Base-by-base conservation (phyloP, 352 stramenopile genomes). In the Phytophthora pini region DNA sequence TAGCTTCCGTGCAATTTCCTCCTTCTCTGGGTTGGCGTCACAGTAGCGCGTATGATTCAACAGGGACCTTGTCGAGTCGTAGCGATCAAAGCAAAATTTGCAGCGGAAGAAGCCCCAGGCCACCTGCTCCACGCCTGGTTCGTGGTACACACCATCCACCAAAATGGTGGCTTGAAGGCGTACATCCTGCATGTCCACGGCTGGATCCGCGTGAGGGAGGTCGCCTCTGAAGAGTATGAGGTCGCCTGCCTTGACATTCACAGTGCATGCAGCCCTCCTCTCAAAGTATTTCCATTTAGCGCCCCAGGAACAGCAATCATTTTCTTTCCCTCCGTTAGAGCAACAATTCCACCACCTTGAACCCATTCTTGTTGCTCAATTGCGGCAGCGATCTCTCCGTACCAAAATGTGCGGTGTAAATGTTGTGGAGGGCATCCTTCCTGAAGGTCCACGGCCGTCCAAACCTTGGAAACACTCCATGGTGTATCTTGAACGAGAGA, bases 21-120 rank as follows among this genome's bases (percentile, higher is more conserved):
- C 26, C 22, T 63, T 63, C 22, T 40, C 34, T 3, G 13, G 34
- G 15, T 55, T 55, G 17, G 24, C 43, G 17, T 26, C 29, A 20
- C 20, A 61, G 5, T 48, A 48, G 17, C 29, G 41, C 4, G 8
- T 43, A 11, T 61, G 53, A 20, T 46, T 53, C 4, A 10, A 47
- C 1, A 27, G 11, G 0, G n/a, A 29, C 3, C 41, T 6, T 12
- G 34, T 46, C 2, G 4, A 7, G 38, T 51, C 29, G 17, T 29
- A 61, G 5, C 20, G 9, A 9, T 53, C 46, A 20, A 53, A 61
- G 17, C 43, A 61, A 34, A 32, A 39, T 5, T 10, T 9, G 22
- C 53, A 52, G 17, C 31, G 15, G 15, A 20, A 60, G 7, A 49
- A 53, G 5, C 7, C 32, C 31, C 31, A 53, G 10, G 31, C 43